Evolutionary conservation across 2,329 filamentous ascomycete genomes (phyloP).

Genomic region (Alternaria solani): DNA sequence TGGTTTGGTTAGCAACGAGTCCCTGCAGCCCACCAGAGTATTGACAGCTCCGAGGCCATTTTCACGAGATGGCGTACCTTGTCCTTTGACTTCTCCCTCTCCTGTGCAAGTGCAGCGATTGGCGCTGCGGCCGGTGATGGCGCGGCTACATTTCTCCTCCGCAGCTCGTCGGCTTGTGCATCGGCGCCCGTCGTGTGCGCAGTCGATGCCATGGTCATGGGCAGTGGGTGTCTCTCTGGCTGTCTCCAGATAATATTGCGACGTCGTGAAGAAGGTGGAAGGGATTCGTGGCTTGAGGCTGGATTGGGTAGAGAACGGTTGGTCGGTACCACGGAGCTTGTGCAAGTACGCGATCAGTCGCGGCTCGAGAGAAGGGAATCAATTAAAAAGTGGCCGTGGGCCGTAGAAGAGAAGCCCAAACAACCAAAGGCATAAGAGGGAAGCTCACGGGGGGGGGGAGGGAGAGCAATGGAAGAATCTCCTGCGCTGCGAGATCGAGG

Average conservation of each 20-base stretch:
- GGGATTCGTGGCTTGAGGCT: slow-evolving; percentile 25
- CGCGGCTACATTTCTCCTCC: slow-evolving; percentile 55
- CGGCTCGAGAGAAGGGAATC: slow-evolving; percentile 11
- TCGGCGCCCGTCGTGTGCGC: slow-evolving; percentile 53
- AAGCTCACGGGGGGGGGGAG: slow-evolving; percentile 21
- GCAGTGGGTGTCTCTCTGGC: neutral
- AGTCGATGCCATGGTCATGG: slow-evolving; percentile 39
- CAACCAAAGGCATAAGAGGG: slow-evolving; percentile 21
- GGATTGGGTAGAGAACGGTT: slow-evolving; percentile 22
- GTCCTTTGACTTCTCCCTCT: slow-evolving; percentile 57
- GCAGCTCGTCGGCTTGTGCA: slow-evolving; percentile 53
- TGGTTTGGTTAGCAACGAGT: slow-evolving; percentile 24
- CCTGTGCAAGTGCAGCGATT: slow-evolving; percentile 42
- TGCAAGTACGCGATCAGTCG: slow-evolving; percentile 5
- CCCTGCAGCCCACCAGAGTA: slow-evolving; percentile 5
- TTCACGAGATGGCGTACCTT: slow-evolving; percentile 48
- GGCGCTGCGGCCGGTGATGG: slow-evolving; percentile 33
- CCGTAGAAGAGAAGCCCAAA: slow-evolving; percentile 19
- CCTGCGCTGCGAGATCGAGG: slow-evolving; percentile 32
- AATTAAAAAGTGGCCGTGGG: slow-evolving; percentile 26
- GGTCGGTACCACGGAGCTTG: slow-evolving; percentile 23
- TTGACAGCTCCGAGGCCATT: slow-evolving; percentile 11
- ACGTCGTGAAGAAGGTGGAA: slow-evolving; percentile 11
- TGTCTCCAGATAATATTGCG: slow-evolving; percentile 2
- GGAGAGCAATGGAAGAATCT: slow-evolving; percentile 26